Conservation (phyloP, 2,329 filamentous ascomycete species). For the Fusarium anguioides region DNA sequence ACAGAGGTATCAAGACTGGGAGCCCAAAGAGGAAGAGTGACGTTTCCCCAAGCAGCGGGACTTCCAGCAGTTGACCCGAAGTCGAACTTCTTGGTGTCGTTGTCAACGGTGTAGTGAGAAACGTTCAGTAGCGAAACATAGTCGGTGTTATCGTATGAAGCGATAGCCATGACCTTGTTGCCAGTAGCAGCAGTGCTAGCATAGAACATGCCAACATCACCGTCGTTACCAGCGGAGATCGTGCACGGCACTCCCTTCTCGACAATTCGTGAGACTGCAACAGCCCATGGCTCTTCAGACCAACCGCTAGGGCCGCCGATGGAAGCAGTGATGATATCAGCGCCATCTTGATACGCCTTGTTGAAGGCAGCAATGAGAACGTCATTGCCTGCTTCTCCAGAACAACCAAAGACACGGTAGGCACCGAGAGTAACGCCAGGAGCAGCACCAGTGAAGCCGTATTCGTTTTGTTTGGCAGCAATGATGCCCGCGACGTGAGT, state of each 20-base stretch:
- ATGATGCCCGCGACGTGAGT: slow-evolving; percentile 72
- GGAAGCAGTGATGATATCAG: slow-evolving; percentile 66
- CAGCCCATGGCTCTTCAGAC: slow-evolving; percentile 62
- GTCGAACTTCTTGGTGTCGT: slow-evolving; percentile 39
- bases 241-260: slow-evolving; percentile 64
- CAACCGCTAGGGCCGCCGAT: slow-evolving; percentile 63
- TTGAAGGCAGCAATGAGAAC: slow-evolving; percentile 69
- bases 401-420: slow-evolving; percentile 68
- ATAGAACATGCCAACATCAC: slow-evolving; percentile 60
- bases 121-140: slow-evolving; percentile 57
- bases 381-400: slow-evolving; percentile 61
- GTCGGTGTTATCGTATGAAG: slow-evolving; percentile 60
- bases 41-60: slow-evolving; percentile 56
- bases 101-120: slow-evolving; percentile 56
- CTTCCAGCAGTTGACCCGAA: slow-evolving; percentile 57
- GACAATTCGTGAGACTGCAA: slow-evolving; percentile 63
- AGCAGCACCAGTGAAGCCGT: slow-evolving; percentile 68
- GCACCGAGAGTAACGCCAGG: slow-evolving; percentile 66
- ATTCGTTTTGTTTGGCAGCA: slow-evolving; percentile 64
- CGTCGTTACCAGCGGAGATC: slow-evolving; percentile 64
- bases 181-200: slow-evolving; percentile 62
- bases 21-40: slow-evolving; percentile 62
- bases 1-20: slow-evolving; percentile 61
- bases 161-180: slow-evolving; percentile 60
- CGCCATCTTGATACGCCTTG: slow-evolving; percentile 68